A percentile compares a stretch with the other conserved stretches of the same genome.
Evolutionary conservation across 441 rosid species (phyloP).

Genomic region (Erodium moschatum): DNA sequence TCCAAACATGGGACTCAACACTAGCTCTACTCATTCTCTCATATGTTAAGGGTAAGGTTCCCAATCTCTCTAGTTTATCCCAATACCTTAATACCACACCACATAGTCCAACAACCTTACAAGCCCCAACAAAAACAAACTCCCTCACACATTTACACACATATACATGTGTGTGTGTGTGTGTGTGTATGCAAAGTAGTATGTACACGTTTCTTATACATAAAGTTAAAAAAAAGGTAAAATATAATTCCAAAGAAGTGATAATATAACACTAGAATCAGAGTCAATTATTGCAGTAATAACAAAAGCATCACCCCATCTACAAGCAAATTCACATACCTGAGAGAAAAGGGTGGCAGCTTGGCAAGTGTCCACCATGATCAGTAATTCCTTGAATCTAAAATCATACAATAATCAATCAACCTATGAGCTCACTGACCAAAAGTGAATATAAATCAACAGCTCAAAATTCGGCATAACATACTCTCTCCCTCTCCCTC

Average conservation of each 20-base stretch:
- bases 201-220: background rate
- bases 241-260: background rate
- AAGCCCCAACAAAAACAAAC: background rate
- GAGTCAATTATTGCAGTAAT: background rate
- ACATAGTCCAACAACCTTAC: background rate
- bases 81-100: background rate
- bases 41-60: background rate
- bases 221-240: background rate
- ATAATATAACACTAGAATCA: background rate
- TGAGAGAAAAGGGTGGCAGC: conserved; percentile 94
- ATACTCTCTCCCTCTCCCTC: too few relatives aligned
- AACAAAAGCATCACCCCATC: background rate
- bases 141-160: too few relatives aligned
- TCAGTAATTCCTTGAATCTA: conserved; percentile 89
- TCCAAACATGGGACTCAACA: background rate
- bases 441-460: conserved; percentile 1
- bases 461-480: background rate
- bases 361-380: conserved; percentile 98
- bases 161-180: too few relatives aligned
- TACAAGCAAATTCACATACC: conserved; percentile 34
- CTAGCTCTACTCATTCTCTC: background rate
- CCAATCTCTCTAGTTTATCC: background rate
- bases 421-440: conserved; percentile 15
- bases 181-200: background rate
- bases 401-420: conserved; percentile 24